Base-by-base conservation (phyloP, 768 basidiomycete species). In the Calocera cornea region DNA sequence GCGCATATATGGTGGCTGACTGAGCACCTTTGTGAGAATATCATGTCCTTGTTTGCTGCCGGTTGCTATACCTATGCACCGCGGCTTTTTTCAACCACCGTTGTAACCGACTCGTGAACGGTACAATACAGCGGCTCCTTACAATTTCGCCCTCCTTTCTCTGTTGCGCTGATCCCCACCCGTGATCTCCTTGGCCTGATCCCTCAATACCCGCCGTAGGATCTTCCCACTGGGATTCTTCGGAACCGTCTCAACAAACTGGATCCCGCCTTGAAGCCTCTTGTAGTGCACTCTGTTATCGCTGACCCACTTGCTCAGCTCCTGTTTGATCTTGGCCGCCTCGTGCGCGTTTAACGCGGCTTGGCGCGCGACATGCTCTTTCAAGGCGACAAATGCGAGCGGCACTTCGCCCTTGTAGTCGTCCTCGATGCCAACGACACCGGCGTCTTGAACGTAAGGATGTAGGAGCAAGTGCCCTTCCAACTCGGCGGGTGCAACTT, bases 401-500 rank as follows among this genome's bases (percentile, higher is more conserved):
- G 90, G 89, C 1, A 87, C 80, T 71, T 84, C 85, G 76, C 91
- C 90, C 72, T 90, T 88, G 0, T 80, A 79, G 0, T 85, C 87
- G 31, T 88, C 88, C 2, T 68, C 41, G 27, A 92, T 87, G 16
- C 90, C 90, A 0, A 87, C 88, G 19, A 92, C 90, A 1, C 82
- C 80, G 12, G 79, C 84, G 69, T 92, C 90, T 11, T 74, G 75
- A 68, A 91, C 82, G 8, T 81, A 80, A 0, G 89, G 87, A 44
- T 91, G 84, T 0, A 79, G 79, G 27, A 86, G 79, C 1, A 92
- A 77, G 29, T 80, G 81, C 31, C 84, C 79, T 73, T 92, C 90
- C 65, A 92, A 87, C 73, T 92, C 90, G n/a, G 83, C 81, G 0
- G 90, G 90, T 0, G 90, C 89, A 0, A 92, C 90, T 75, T 92